Percentiles rank a stretch among this genome's conserved stretches.
Evolutionary conservation across 306 rosid genomes (phyloP).

Genomic region (Delonix regia): DNA sequence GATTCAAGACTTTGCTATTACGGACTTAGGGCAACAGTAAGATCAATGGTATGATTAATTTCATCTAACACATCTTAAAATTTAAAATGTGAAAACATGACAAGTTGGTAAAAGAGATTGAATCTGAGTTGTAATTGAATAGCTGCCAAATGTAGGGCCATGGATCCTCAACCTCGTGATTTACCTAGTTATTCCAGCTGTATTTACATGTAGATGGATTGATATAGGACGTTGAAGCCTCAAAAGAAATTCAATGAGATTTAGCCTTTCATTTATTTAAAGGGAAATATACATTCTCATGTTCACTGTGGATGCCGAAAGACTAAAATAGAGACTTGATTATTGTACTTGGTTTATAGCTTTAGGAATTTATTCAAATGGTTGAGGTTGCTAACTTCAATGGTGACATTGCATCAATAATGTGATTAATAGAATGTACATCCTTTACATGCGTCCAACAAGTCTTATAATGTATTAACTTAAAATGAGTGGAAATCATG

Average conservation of each 20-base stretch:
- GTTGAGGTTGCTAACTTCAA: neutral
- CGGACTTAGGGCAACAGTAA: neutral
- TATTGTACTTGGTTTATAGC: constrained; percentile 5
- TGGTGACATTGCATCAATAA: neutral
- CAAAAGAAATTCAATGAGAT: neutral
- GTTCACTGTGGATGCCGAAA: neutral
- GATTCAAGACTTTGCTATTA: neutral
- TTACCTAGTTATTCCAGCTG: neutral
- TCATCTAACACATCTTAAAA: neutral
- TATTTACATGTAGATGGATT: neutral
- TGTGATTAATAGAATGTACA: neutral
- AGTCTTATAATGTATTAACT: neutral
- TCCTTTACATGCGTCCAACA: neutral
- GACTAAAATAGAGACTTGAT: neutral
- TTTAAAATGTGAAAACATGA: neutral
- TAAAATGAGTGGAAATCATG: neutral
- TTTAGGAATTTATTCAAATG: neutral
- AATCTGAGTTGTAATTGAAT: neutral
- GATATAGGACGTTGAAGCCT: neutral
- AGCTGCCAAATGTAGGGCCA: neutral
- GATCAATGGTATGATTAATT: neutral
- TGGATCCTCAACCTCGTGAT: neutral
- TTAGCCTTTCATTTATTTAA: constrained; percentile 10
- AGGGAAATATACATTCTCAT: neutral
- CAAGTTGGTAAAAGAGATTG: neutral